Evolutionary conservation across 768 basidiomycete genomes (phyloP).

Genomic region (Tylopilus felleus): DNA sequence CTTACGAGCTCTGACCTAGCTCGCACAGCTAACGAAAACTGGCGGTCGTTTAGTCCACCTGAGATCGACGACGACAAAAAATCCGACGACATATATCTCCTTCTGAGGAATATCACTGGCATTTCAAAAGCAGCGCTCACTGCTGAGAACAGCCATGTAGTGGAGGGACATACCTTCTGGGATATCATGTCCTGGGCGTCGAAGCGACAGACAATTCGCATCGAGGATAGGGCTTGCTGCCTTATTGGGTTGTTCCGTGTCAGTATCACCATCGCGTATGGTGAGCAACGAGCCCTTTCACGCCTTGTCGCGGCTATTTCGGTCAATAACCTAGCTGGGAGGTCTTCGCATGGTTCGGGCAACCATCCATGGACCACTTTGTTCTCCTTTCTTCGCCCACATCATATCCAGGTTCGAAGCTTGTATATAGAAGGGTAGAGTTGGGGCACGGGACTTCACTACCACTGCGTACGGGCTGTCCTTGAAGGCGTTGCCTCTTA

Average conservation of each 20-base stretch:
- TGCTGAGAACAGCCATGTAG: background rate
- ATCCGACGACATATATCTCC: no score
- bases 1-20: no score
- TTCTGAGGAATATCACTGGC: background rate
- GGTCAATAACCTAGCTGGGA: slow-evolving; percentile 5
- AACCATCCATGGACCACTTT: slow-evolving; percentile 6
- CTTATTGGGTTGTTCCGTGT: slow-evolving; percentile 19
- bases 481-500: slow-evolving; percentile 2
- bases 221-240: slow-evolving; percentile 24
- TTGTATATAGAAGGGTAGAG: background rate
- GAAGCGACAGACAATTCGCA: slow-evolving; percentile 18
- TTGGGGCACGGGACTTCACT: slow-evolving; percentile 2
- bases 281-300: slow-evolving; percentile 19
- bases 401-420: slow-evolving; percentile 16
- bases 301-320: slow-evolving; percentile 13
- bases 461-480: slow-evolving; percentile 1
- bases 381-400: slow-evolving; percentile 13
- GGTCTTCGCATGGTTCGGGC: slow-evolving; percentile 15
- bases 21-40: slow-evolving; percentile 6
- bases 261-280: slow-evolving; percentile 19
- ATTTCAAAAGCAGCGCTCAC: background rate
- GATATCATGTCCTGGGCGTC: no score
- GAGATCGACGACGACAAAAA: background rate
- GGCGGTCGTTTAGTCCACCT: background rate
- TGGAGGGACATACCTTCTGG: background rate